Base-by-base conservation (phyloP, 768 basidiomycete species). In the Hebeloma cylindrosporum region DNA sequence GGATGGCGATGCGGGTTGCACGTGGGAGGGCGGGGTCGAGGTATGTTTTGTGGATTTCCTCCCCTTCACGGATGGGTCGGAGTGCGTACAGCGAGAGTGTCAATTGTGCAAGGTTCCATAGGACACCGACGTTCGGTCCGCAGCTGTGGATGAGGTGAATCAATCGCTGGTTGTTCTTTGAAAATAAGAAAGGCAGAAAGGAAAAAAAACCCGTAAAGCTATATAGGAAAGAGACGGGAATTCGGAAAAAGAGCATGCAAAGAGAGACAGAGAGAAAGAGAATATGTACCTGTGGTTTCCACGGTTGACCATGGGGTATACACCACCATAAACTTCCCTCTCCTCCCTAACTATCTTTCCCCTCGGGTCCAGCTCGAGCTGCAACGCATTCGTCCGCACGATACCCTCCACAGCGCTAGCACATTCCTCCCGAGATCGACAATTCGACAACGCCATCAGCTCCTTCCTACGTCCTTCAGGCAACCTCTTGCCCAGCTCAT, bases 31-130 rank as follows among this genome's bases (percentile, higher is more conserved):
- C 62, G 1, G 69, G 64, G 44, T 74, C 67, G 28, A 70, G 64
- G 54, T 77, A 77, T 11, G 69, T 68, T 41, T 70, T 72, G n/a
- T 63, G 63, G 21, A 77, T 72, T 42, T 77, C 75, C 43, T 73
- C 73, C 5, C 69, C 70, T 1, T 52, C 53, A 18, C 44, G 39
- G 40, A 75, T 71, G 16, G 60, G 48, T 5, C 73, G 63, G 7
- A 73, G 60, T 2, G 75, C 68, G 45, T 71, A 73, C 22, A 77
- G 52, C 3, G 67, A 62, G 8, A 65, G 53, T 2, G 71, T 67
- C 43, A 75, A 65, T 1, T 64, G 62, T 2, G 60, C 51, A 11
- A 59, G 55, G 41, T 73, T 63, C 72, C 74, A 77, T 50, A 66
- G 70, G 20, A 70, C 54, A 8, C 65, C 65, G 2, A 69, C 70